Evolutionary conservation across 345 rosid genomes (phyloP).

Genomic region (Tarenaya hassleriana): DNA sequence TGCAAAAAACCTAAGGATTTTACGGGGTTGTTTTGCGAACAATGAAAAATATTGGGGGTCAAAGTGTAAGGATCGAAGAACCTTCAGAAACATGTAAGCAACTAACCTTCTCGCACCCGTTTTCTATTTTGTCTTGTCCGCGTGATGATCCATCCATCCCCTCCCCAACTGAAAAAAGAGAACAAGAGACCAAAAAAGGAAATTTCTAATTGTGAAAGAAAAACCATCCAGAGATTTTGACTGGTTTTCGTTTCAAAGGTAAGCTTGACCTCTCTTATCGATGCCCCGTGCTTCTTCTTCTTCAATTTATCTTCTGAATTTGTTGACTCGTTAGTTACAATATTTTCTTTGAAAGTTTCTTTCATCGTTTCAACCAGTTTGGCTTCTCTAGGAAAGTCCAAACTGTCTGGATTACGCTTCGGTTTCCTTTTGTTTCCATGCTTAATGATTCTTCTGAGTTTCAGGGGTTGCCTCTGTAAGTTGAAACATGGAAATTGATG

Average conservation of each 20-base stretch:
- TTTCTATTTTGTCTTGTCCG: slow-evolving; percentile 22
- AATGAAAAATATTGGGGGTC: background rate
- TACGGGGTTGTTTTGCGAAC: background rate
- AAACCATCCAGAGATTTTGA: slow-evolving; percentile 12
- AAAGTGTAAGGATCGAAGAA: background rate
- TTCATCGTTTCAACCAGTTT: background rate
- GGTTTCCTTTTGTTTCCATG: background rate
- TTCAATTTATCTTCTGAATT: background rate
- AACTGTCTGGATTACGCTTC: background rate
- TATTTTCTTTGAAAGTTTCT: too few species aligned
- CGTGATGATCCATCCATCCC: slow-evolving; percentile 27
- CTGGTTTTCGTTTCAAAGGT: slow-evolving; percentile 29
- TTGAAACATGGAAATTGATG: slow-evolving; percentile 47
- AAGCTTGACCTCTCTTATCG: slow-evolving; percentile 28
- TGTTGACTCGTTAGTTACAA: too few species aligned
- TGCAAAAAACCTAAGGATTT: background rate
- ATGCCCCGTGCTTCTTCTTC: background rate
- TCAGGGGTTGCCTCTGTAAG: slow-evolving; percentile 5
- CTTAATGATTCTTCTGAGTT: slow-evolving; percentile 10
- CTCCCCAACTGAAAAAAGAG: slow-evolving; percentile 6
- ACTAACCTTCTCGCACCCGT: slow-evolving; percentile 22
- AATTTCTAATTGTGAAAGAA: slow-evolving; percentile 18
- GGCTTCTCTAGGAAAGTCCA: background rate
- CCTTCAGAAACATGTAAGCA: slow-evolving; percentile 21
- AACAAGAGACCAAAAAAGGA: background rate